Percentiles rank a stretch among this genome's conserved stretches.
These are phyloP conservation scores for Phytopythium oedochilum DNA, from an alignment of 352 stramenopile genomes.

Conservation along the genomic window DNA sequence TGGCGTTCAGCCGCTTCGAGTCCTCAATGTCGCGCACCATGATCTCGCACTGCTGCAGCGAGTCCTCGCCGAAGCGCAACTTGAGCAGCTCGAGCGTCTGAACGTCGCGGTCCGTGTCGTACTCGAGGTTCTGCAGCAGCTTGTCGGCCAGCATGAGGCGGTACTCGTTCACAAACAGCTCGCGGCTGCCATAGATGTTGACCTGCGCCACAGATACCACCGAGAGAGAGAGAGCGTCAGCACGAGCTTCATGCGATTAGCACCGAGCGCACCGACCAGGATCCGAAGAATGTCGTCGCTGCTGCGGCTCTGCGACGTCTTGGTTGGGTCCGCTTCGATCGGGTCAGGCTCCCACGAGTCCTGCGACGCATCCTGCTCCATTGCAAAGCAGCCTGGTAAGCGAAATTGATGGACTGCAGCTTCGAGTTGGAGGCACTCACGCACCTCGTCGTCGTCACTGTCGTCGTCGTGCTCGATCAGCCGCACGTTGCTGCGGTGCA, in stretches of 20 bases:
- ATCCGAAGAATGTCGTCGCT: constrained; percentile 96
- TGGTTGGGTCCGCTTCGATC: constrained; percentile 80
- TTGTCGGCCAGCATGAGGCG: constrained; percentile 97
- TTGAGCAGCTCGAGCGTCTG: constrained; percentile 97
- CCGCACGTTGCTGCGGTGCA: constrained; percentile 89
- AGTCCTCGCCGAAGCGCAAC: constrained; percentile 93
- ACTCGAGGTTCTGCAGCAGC: constrained; percentile 91
- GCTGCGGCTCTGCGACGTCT: constrained; percentile 68
- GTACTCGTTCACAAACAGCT: constrained; percentile 99
- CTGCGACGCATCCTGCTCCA: constrained; percentile 49
- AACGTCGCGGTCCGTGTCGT: constrained; percentile 92
- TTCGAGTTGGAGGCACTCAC: not conserved
- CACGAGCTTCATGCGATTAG: too few relatives aligned
- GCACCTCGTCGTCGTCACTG: constrained; percentile 91
- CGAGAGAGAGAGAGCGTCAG: not conserved
- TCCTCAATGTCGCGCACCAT: constrained; percentile 98
- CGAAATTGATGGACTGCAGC: not conserved
- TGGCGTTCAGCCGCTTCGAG: constrained; percentile 92
- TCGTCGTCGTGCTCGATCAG: constrained; percentile 92
- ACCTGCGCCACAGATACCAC: constrained; percentile 24
- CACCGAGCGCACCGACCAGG: constrained; percentile 84
- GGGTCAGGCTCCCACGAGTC: constrained; percentile 91
- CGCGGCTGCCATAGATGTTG: constrained; percentile 98
- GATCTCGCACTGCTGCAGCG: constrained; percentile 95
- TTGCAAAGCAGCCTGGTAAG: not conserved